phyloP scores from a whole-genome alignment of 495 filamentous ascomycete genomes.

The Lichina pygmaea region DNA sequence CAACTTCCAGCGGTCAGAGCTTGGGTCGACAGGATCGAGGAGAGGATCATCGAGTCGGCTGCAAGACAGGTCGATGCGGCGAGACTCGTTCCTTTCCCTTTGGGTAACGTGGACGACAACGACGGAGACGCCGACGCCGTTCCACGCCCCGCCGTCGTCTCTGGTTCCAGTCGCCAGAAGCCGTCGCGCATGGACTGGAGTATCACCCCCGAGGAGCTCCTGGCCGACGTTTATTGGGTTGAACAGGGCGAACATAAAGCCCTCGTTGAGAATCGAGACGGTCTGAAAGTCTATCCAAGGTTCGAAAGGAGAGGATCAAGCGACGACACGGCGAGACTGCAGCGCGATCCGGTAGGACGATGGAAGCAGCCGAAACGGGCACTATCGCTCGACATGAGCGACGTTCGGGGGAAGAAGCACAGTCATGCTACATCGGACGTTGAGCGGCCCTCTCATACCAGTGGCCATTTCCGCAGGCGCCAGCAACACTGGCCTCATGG shows the following conservation, averaged over 20 bases:
- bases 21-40: constrained; percentile 48
- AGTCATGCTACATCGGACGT: background rate
- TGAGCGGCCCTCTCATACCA: constrained; percentile 1
- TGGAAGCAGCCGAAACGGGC: too few relatives aligned
- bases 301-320: too few relatives aligned
- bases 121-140: too few relatives aligned
- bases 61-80: too few relatives aligned
- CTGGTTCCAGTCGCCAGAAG: constrained; percentile 11
- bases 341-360: too few relatives aligned
- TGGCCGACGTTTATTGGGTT: constrained; percentile 69
- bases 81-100: too few relatives aligned
- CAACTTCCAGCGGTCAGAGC: constrained; percentile 37
- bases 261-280: constrained; percentile 45
- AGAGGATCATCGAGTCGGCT: constrained; percentile 6
- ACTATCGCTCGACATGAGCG: too few relatives aligned
- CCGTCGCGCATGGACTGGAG: constrained; percentile 45
- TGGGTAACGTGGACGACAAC: too few relatives aligned
- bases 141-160: background rate
- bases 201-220: constrained; percentile 46
- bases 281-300: constrained; percentile 11
- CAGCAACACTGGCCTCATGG: constrained; percentile 1
- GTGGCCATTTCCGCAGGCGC: constrained; percentile 1
- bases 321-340: too few relatives aligned
- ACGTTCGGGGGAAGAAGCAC: background rate
- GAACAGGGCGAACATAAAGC: constrained; percentile 50